Evolutionary conservation across 331 rosid species (phyloP).

Genomic region (Cydonia oblonga): DNA sequence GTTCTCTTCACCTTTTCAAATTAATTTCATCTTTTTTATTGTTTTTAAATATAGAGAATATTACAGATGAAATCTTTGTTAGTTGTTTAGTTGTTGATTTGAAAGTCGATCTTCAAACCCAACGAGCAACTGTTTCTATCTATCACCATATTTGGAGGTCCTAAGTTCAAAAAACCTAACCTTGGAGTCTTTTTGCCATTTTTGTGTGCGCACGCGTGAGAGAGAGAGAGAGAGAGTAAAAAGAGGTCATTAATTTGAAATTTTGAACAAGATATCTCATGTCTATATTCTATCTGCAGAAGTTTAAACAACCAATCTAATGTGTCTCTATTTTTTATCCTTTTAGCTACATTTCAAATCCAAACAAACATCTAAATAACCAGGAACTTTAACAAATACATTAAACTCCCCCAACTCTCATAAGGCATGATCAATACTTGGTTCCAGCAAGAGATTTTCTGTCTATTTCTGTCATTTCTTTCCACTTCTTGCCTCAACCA

Average conservation of each 20-base stretch:
- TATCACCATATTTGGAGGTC: neutral
- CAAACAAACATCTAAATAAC: conserved; percentile 1
- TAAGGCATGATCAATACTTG: conserved; percentile 1
- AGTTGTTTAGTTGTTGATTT: too few relatives aligned
- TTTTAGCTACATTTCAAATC: conserved; percentile 12
- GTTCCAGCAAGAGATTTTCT: conserved; percentile 6
- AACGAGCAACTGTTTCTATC: neutral
- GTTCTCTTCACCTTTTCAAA: too few relatives aligned
- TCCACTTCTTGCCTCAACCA: neutral
- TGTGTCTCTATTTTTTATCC: neutral
- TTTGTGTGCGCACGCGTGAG: too few relatives aligned
- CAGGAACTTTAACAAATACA: conserved; percentile 12
- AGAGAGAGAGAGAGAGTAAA: too few relatives aligned
- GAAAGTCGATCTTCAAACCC: too few relatives aligned
- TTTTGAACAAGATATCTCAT: neutral
- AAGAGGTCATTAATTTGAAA: neutral
- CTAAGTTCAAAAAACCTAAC: neutral
- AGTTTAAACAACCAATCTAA: neutral
- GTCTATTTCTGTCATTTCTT: conserved; percentile 1
- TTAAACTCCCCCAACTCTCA: conserved; percentile 8
- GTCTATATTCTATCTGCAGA: neutral
- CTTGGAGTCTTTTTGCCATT: too few relatives aligned
- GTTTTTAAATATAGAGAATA: too few relatives aligned
- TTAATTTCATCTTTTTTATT: too few relatives aligned
- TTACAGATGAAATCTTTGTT: too few relatives aligned